A percentile compares a stretch with the other conserved stretches of the same genome.
These are phyloP conservation scores for Ceratocystis eucalypticola DNA, from an alignment of 2,329 filamentous ascomycete species.

Conservation along the genomic window DNA sequence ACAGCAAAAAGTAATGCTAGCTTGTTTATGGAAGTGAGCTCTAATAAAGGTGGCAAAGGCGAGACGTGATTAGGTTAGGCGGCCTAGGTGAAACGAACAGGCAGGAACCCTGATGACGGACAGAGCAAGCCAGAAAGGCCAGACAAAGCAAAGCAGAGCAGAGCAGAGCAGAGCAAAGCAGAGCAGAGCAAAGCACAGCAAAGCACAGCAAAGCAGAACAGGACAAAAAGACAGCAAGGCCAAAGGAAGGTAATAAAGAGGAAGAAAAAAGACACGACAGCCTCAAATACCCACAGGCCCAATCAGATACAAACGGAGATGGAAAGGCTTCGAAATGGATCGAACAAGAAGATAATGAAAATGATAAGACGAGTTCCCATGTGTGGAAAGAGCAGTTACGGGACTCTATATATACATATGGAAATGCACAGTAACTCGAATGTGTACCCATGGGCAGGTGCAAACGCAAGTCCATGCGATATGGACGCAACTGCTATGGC, in stretches of 20 bases:
- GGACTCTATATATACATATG: not conserved
- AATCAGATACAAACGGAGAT: not conserved
- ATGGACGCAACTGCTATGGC: not conserved
- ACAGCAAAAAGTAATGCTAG: conserved; percentile 2
- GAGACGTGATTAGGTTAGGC: not conserved
- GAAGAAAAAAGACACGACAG: not conserved
- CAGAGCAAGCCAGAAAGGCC: not conserved
- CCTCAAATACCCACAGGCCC: not conserved
- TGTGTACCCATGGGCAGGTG: not conserved
- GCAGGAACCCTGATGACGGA: not conserved
- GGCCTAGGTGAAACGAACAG: conserved; percentile 7
- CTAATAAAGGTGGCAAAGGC: conserved; percentile 7
- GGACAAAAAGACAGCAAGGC: not conserved
- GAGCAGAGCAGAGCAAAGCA: too few relatives aligned
- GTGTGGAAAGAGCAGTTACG: not conserved
- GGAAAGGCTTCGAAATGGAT: conserved; percentile 3
- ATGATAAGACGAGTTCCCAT: not conserved
- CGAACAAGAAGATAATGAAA: not conserved
- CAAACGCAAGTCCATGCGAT: not conserved
- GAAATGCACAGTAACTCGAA: not conserved
- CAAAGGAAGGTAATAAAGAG: not conserved
- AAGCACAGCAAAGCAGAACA: too few relatives aligned
- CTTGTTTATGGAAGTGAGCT: conserved; percentile 6
- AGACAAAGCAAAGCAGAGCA: not conserved
- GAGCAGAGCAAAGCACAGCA: not conserved